Base-by-base conservation (phyloP, 2,329 filamentous ascomycete species). In the Colletotrichum destructivum region DNA sequence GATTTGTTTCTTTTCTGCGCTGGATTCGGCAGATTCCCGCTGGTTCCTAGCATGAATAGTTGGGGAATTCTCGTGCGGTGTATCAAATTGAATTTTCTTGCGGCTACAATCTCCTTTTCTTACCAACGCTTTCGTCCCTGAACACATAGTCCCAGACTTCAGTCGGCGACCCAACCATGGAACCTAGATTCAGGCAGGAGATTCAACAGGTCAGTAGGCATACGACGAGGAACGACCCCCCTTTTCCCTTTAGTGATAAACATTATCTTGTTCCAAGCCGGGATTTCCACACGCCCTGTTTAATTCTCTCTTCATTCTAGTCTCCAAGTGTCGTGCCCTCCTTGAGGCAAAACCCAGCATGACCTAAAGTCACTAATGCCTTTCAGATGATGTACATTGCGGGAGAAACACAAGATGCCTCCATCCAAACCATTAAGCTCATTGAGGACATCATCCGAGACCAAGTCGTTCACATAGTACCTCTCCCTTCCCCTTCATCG, bases 371-470 rank as follows among this genome's bases (percentile, higher is more conserved):
- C 3, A 40, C 11, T 15, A 5, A 60, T 15, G n/a, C 5, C 16
- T 2, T 7, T 16, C 38, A 76, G 74, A 76, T 75, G 74, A 77
- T 77, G 74, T 76, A 69, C 49, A 75, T 77, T 7, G 75, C 75
- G 7, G 75, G 74, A 23, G 74, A 77, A 40, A 67, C 49, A 1
- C 63, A 71, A 12, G 69, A 75, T 9, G 54, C 66, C n/a, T 72
- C 74, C 4, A 47, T 54, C 11, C 69, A 74, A 15, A 76, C 73
- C 16, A 73, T 71, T 12, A 73, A 74, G 0, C 52, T 75, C 13
- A 67, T 77, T 6, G 75, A 77, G 62, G 68, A 73, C 12, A 74
- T 77, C 42, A 72, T 76, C 35, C 68, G 64, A 6, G 69, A 73
- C 3, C 73, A 76, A 42, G 70, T 74, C 1, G 63, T 75, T 7